Evolutionary conservation across 202 grass and related monocot genomes (phyloP).

Genomic region (Bolboschoenoplectus hybrid): DNA sequence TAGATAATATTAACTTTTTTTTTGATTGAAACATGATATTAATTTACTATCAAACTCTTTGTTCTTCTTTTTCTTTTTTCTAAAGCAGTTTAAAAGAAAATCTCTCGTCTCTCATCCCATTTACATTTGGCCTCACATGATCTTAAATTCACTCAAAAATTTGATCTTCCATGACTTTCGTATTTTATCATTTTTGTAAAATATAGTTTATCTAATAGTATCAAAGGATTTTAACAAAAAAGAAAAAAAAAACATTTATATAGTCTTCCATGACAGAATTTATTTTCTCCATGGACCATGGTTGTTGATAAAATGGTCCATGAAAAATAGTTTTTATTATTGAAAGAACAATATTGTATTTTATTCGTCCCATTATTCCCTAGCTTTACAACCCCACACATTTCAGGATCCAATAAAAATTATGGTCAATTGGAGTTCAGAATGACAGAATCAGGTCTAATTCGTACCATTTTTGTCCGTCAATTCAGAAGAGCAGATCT

Average conservation of each 20-base stretch:
- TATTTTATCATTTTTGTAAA: neutral
- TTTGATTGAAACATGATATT: neutral
- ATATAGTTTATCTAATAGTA: too few relatives aligned
- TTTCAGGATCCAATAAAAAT: conserved; percentile 14
- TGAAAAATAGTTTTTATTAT: too few relatives aligned
- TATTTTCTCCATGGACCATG: neutral
- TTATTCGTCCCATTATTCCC: neutral
- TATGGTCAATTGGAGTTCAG: conserved; percentile 4
- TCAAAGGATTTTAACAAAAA: neutral
- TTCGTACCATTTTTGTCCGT: neutral
- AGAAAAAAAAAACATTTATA: neutral
- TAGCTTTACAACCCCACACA: neutral
- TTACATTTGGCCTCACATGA: conserved; percentile 27
- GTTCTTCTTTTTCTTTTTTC: neutral
- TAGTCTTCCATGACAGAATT: neutral
- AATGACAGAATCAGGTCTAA: conserved; percentile 14
- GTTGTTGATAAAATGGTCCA: too few relatives aligned
- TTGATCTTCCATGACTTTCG: neutral
- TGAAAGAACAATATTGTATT: neutral
- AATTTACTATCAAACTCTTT: neutral
- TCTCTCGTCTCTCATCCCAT: neutral
- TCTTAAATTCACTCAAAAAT: neutral
- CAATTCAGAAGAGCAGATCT: neutral
- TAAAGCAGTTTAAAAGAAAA: neutral
- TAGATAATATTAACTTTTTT: neutral